Evolutionary conservation across 2,329 filamentous ascomycete genomes (phyloP), one percentile per base, ranked within the genome.

Genomic region (Trichoderma lentiforme): DNA sequence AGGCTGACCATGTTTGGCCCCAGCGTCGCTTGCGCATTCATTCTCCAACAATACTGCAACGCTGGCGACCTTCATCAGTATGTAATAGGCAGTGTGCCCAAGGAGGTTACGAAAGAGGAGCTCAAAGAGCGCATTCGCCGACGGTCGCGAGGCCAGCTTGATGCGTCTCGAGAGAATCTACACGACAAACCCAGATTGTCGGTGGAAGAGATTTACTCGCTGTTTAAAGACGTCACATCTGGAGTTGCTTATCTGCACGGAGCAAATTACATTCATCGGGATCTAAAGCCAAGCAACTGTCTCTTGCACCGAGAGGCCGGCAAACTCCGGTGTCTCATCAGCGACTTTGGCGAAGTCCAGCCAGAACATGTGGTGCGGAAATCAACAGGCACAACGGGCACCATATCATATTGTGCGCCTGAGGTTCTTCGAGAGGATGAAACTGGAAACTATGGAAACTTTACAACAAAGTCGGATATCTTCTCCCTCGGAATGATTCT

Each of bases 401-500:
- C 96, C 0, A 96, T 99, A 60, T 98, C 95, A 0, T 99, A 98
- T 81, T 99, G 96, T 81, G 96, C 96, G 0, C 96, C 96, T 0
- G 96, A 99, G 81, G 97, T 99, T 0, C 84, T 99, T 34, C 90
- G 88, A 65, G 88, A 88, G 75, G 91, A 90, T 71, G 82, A 87
- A 0, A 86, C 85, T 32, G 95, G 95, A 0, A 87, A 87, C 1
- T 95, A 93, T 76, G 94, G 93, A 8, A 97, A 98, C 79, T 99
- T 99, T 78, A 97, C 94, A 0, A 95, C 93, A 30, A 99, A 98
- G 79, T 98, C 95, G 0, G 96, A 99, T 78, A 92, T 99, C n/a
- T 99, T 99, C 81, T 98, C 95, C 1, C 85, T 99, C 0, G 96
- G 96, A 63, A 98, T 99, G 95, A 98, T 98, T 71, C 87, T 99